Percentiles rank a stretch among this genome's conserved stretches.
Evolutionary conservation across 768 basidiomycete species (phyloP).

Genomic region (Suillus placidus): DNA sequence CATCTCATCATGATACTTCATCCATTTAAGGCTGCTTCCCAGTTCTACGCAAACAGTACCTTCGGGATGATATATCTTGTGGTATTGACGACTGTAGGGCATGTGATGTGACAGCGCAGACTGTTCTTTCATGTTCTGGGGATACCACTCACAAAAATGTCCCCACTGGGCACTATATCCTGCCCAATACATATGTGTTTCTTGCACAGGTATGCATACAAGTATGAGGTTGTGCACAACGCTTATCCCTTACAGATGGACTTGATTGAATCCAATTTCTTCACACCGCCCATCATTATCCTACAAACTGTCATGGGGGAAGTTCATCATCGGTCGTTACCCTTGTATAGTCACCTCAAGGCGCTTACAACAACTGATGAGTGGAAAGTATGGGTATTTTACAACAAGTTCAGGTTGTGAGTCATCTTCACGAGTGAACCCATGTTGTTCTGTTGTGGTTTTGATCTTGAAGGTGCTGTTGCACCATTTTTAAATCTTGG

Average conservation of each 20-base stretch:
- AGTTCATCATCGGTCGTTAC: conserved; percentile 91
- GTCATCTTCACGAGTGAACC: conserved; percentile 29
- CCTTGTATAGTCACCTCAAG: conserved; percentile 90
- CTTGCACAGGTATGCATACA: conserved; percentile 70
- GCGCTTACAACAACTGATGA: conserved; percentile 83
- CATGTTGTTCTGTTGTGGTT: background rate
- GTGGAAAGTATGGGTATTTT: conserved; percentile 82
- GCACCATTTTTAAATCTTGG: background rate
- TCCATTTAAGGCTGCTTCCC: background rate
- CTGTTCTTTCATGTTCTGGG: conserved; percentile 62
- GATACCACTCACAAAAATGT: conserved; percentile 57
- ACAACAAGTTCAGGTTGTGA: conserved; percentile 84
- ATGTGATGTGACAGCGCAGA: conserved; percentile 50
- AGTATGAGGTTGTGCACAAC: background rate
- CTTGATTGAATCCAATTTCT: conserved; percentile 77
- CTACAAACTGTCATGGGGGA: conserved; percentile 96
- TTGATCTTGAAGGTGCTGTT: background rate
- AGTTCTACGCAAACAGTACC: conserved; percentile 82
- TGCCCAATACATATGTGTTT: conserved; percentile 96
- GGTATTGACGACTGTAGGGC: conserved; percentile 59
- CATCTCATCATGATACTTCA: background rate
- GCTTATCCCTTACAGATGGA: conserved; percentile 71
- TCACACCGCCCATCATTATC: conserved; percentile 80
- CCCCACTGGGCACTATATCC: conserved; percentile 73
- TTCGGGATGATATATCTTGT: conserved; percentile 89